Percentiles rank a stretch among this genome's conserved stretches.
Conservation (phyloP, 495 filamentous ascomycete species). For the Neurospora cerealis region DNA sequence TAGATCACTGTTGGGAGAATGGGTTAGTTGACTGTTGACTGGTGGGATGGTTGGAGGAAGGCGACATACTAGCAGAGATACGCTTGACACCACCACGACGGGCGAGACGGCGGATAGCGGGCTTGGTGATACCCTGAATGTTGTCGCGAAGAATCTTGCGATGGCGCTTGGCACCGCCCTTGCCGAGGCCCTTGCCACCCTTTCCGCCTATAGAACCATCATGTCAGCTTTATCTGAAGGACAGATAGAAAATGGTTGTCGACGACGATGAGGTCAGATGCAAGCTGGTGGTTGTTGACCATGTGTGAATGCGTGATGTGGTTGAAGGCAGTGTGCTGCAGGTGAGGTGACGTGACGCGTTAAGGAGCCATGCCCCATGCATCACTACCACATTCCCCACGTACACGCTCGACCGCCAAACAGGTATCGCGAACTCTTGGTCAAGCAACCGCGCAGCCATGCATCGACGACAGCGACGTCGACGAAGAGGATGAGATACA, state of each 20-base stretch:
- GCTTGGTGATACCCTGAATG: conserved; percentile 99
- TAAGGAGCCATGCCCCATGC: conserved; percentile 8
- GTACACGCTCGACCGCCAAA: conserved; percentile 13
- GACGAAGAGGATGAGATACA: conserved; percentile 8
- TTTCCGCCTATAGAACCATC: conserved; percentile 50
- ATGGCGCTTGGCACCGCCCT: conserved; percentile 88
- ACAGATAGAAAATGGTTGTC: background rate
- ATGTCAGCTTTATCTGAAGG: conserved; percentile 10
- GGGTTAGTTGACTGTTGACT: conserved; percentile 55
- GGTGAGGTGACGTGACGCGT: conserved; percentile 13
- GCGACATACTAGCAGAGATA: conserved; percentile 78
- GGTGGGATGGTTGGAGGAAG: conserved; percentile 35
- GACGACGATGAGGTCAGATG: background rate
- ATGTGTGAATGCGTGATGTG: background rate
- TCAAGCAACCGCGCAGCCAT: conserved; percentile 5
- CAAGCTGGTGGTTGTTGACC: background rate
- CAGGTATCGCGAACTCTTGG: conserved; percentile 16
- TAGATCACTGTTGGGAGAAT: conserved; percentile 63
- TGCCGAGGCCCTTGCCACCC: conserved; percentile 82
- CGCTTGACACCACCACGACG: conserved; percentile 99
- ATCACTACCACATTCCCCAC: conserved; percentile 9
- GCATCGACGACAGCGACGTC: conserved; percentile 8
- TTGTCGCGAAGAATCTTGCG: conserved; percentile 99
- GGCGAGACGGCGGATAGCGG: conserved; percentile 98
- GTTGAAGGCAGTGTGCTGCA: background rate